A percentile compares a stretch with the other conserved stretches of the same genome.
These are phyloP conservation scores for Asterophora parasitica DNA, from an alignment of 768 basidiomycete species.

Conservation along the genomic window DNA sequence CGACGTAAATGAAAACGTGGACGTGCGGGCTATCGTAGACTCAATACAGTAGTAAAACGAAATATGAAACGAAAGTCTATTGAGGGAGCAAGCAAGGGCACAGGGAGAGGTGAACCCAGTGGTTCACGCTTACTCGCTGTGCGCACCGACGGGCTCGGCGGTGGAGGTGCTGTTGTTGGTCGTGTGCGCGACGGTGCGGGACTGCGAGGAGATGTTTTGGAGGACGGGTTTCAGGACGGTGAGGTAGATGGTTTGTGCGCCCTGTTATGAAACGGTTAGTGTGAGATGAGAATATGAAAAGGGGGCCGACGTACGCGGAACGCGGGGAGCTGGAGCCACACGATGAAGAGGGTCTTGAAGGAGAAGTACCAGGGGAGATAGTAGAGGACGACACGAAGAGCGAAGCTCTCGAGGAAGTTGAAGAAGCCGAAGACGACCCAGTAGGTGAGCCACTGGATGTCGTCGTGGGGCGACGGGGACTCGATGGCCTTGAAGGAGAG, in stretches of 20 bases:
- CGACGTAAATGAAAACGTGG: not conserved
- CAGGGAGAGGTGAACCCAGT: not conserved
- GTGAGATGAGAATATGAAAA: conserved; percentile 15
- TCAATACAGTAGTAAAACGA: conserved; percentile 1
- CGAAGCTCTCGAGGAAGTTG: conserved; percentile 88
- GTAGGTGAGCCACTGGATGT: conserved; percentile 96
- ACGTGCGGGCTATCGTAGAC: not conserved
- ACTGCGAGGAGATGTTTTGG: conserved; percentile 48
- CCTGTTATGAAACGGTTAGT: conserved; percentile 39
- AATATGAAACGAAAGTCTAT: not conserved
- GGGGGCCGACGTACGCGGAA: conserved; percentile 61
- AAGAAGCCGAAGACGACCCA: conserved; percentile 94
- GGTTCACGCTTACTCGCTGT: conserved; percentile 11
- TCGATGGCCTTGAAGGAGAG: conserved; percentile 95
- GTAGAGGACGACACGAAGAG: conserved; percentile 79
- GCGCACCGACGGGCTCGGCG: conserved; percentile 30
- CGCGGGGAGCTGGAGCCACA: conserved; percentile 87
- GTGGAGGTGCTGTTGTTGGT: conserved; percentile 48
- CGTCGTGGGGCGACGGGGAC: conserved; percentile 73
- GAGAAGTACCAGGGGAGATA: conserved; percentile 94
- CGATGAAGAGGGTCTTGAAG: conserved; percentile 85
- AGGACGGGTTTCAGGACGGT: conserved; percentile 78
- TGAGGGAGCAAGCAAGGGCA: not conserved
- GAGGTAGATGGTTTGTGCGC: conserved; percentile 80
- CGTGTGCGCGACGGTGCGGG: conserved; percentile 39